These are phyloP conservation scores for Filosporella fistucella DNA, from an alignment of 495 filamentous ascomycete species.

Conservation along the genomic window DNA sequence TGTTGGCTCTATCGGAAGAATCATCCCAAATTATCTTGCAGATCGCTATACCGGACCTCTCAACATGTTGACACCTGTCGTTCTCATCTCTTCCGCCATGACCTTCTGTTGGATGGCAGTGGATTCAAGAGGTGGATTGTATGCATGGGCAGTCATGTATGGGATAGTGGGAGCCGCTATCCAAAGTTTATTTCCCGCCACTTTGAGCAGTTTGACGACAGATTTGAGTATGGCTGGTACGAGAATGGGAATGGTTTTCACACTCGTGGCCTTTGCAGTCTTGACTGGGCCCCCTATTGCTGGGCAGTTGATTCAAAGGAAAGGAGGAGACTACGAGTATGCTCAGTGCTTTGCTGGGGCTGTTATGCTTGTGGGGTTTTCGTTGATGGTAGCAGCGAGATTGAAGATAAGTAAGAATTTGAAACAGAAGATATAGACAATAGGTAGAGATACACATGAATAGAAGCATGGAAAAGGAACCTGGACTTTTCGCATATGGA, in stretches of 20 bases:
- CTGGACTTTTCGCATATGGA: no score
- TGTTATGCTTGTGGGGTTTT: conserved; percentile 30
- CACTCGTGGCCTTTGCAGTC: conserved; percentile 66
- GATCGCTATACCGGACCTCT: conserved; percentile 58
- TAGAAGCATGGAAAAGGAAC: no score
- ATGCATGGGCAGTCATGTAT: conserved; percentile 57
- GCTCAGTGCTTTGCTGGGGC: conserved; percentile 55
- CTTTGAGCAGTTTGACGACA: conserved; percentile 53
- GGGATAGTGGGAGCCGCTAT: conserved; percentile 61
- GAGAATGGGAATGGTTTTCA: conserved; percentile 77
- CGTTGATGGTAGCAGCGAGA: conserved; percentile 43
- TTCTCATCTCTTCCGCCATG: conserved; percentile 44
- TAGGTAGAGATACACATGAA: no score
- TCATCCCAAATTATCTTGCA: conserved; percentile 55
- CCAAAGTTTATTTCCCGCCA: conserved; percentile 63
- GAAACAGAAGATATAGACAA: background rate
- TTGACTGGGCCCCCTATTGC: conserved; percentile 74
- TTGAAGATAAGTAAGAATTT: conserved; percentile 19
- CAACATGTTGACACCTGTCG: conserved; percentile 55
- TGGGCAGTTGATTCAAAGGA: conserved; percentile 50
- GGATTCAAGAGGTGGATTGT: conserved; percentile 38
- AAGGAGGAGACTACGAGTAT: conserved; percentile 47
- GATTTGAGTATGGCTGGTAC: conserved; percentile 66
- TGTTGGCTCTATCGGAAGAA: conserved; percentile 54
- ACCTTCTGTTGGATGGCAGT: conserved; percentile 60